These are phyloP conservation scores for Naganishia liquefaciens DNA, from an alignment of 1,284 basidiomycete genomes.

Conservation along the genomic window DNA sequence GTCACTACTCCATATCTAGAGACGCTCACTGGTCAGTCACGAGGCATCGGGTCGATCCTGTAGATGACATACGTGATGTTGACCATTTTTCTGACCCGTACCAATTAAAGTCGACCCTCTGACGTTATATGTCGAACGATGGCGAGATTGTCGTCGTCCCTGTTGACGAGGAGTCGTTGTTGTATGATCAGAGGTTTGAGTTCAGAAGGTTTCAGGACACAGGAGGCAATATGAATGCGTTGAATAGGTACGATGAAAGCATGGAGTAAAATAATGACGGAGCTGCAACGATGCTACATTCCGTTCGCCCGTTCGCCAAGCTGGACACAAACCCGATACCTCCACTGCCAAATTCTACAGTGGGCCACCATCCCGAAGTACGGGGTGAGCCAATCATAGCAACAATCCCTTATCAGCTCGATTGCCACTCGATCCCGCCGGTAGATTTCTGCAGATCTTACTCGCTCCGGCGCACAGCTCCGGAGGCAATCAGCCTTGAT, in stretches of 20 bases:
- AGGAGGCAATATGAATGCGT: too few relatives aligned
- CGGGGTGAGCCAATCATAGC: slow-evolving; percentile 21
- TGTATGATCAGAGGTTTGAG: too few relatives aligned
- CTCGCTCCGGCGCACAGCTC: background rate
- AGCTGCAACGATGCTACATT: slow-evolving; percentile 6
- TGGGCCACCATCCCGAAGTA: background rate
- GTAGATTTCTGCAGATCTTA: background rate
- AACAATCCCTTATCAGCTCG: slow-evolving; percentile 14
- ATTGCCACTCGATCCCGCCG: background rate
- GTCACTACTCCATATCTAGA: slow-evolving; percentile 27
- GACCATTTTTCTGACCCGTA: slow-evolving; percentile 21
- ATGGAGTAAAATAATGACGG: slow-evolving; percentile 2
- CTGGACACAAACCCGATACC: slow-evolving; percentile 14
- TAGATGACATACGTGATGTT: slow-evolving; percentile 30
- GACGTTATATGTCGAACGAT: background rate
- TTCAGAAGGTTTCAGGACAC: too few relatives aligned
- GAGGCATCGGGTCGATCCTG: background rate
- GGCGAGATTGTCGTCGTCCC: background rate
- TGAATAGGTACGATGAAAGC: too few relatives aligned
- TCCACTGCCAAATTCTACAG: slow-evolving; percentile 2
- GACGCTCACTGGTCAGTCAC: background rate
- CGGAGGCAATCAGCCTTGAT: background rate
- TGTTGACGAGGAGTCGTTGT: background rate
- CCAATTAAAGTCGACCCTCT: background rate
- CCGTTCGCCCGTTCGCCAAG: slow-evolving; percentile 4